phyloP scores from a whole-genome alignment of 495 filamentous ascomycete genomes.

The Physcia stellaris region DNA sequence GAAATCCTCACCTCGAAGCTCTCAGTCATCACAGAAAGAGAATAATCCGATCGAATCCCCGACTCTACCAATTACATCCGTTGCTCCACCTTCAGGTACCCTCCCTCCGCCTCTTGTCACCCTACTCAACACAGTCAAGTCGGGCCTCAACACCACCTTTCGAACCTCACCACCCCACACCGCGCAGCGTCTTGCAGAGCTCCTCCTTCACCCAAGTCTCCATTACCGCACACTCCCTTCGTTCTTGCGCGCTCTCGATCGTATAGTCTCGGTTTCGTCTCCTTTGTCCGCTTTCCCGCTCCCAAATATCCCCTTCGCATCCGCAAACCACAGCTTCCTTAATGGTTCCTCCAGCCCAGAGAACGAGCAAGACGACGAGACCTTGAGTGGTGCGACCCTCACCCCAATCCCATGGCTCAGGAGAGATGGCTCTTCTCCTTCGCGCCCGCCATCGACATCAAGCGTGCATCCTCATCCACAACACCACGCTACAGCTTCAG shows the following conservation, averaged over 20 bases:
- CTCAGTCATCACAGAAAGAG: slow-evolving; percentile 8
- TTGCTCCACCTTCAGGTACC: slow-evolving; percentile 23
- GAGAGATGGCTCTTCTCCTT: slow-evolving; percentile 19
- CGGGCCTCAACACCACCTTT: slow-evolving; percentile 56
- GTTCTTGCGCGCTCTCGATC: slow-evolving; percentile 82
- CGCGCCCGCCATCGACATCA: slow-evolving; percentile 12
- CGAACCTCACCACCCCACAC: slow-evolving; percentile 72
- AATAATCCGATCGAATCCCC: slow-evolving; percentile 20
- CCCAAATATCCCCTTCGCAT: slow-evolving; percentile 37
- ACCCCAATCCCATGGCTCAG: slow-evolving; percentile 88
- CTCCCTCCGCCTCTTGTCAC: slow-evolving; percentile 51
- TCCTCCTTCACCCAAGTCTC: slow-evolving; percentile 59
- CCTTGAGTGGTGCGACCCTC: slow-evolving; percentile 76
- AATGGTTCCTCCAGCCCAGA: slow-evolving; percentile 25
- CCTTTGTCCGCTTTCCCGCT: slow-evolving; percentile 70
- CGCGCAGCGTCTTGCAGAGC: slow-evolving; percentile 81
- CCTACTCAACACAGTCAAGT: slow-evolving; percentile 51
- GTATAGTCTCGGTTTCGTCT: slow-evolving; percentile 85
- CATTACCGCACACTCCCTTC: slow-evolving; percentile 72
- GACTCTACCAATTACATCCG: slow-evolving; percentile 22
- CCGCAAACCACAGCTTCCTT: slow-evolving; percentile 13
- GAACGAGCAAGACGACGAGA: slow-evolving; percentile 55
- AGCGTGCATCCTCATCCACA: slow-evolving; percentile 9
- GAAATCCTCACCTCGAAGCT: slow-evolving; percentile 1
- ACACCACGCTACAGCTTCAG: slow-evolving; percentile 2